Percentiles rank a stretch among this genome's conserved stretches.
Evolutionary conservation across 2,329 filamentous ascomycete genomes (phyloP).

Genomic region (Aureobasidium mangrovei): DNA sequence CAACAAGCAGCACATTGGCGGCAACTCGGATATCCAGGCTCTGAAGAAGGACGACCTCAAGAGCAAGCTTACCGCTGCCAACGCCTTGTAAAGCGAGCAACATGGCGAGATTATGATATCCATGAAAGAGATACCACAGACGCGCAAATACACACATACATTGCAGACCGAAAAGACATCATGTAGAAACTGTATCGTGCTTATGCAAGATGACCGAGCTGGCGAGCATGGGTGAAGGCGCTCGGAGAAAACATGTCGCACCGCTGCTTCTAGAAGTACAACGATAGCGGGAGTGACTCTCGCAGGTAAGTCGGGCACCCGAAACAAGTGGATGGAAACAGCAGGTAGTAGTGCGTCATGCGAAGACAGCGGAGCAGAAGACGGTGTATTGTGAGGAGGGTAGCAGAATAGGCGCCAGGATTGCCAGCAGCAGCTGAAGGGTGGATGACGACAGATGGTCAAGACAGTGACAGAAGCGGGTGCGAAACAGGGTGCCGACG

Average conservation of each 20-base stretch:
- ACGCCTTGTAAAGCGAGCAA: background rate
- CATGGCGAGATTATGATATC: conserved; percentile 6
- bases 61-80: conserved; percentile 16
- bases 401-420: background rate
- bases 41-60: conserved; percentile 16
- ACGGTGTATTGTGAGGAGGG: too few species aligned
- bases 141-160: conserved; percentile 5
- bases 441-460: background rate
- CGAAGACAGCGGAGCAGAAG: background rate
- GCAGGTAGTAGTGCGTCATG: background rate
- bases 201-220: conserved; percentile 1
- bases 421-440: background rate
- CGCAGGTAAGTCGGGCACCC: background rate
- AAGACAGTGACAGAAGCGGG: background rate
- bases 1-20: conserved; percentile 80
- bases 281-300: background rate
- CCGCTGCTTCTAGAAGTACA: conserved; percentile 5
- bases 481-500: background rate
- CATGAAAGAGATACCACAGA: conserved; percentile 2
- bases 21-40: conserved; percentile 79
- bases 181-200: background rate
- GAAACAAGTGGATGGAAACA: background rate
- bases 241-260: conserved; percentile 4
- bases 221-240: background rate
- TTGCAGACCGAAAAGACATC: background rate